Evolutionary conservation across 148 eudicot species (phyloP).

Genomic region (Camellia sinensis): DNA sequence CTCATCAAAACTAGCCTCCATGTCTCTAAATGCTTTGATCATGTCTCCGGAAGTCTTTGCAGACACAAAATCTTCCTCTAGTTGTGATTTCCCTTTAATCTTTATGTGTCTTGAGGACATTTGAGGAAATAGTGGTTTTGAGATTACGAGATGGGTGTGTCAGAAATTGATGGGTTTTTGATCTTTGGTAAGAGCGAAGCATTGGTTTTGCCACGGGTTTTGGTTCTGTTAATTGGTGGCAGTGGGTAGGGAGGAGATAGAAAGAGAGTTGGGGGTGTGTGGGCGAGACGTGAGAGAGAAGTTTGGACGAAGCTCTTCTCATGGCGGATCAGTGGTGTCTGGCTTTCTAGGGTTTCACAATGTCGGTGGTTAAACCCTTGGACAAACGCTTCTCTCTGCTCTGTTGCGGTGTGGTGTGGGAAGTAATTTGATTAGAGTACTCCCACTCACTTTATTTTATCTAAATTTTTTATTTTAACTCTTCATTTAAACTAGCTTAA

Average conservation of each 20-base stretch:
- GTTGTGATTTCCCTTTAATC: constrained; percentile 45
- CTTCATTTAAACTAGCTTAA: too few relatives aligned
- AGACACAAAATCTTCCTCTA: constrained; percentile 78
- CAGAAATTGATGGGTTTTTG: constrained; percentile 22
- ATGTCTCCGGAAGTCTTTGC: constrained; percentile 66
- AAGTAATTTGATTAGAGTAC: too few relatives aligned
- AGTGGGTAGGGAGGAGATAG: constrained; percentile 27
- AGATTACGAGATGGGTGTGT: constrained; percentile 39
- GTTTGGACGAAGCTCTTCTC: constrained; percentile 68
- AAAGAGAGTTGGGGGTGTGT: constrained; percentile 23
- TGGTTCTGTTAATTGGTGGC: constrained; percentile 15
- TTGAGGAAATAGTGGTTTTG: constrained; percentile 37
- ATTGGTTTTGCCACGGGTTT: constrained; percentile 27
- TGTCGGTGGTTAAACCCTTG: constrained; percentile 20
- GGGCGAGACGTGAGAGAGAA: constrained; percentile 26
- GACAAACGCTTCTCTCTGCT: background rate
- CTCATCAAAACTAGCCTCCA: constrained; percentile 72
- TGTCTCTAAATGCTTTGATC: constrained; percentile 63
- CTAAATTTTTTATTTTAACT: too few relatives aligned
- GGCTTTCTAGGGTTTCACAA: background rate
- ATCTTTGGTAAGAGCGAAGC: constrained; percentile 18
- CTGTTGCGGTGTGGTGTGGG: too few relatives aligned
- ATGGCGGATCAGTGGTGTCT: constrained; percentile 30
- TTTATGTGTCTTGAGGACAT: constrained; percentile 67
- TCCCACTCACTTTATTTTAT: too few relatives aligned